Evolutionary conservation across 2,329 filamentous ascomycete genomes (phyloP).

Genomic region (Claviceps fusiformis): DNA sequence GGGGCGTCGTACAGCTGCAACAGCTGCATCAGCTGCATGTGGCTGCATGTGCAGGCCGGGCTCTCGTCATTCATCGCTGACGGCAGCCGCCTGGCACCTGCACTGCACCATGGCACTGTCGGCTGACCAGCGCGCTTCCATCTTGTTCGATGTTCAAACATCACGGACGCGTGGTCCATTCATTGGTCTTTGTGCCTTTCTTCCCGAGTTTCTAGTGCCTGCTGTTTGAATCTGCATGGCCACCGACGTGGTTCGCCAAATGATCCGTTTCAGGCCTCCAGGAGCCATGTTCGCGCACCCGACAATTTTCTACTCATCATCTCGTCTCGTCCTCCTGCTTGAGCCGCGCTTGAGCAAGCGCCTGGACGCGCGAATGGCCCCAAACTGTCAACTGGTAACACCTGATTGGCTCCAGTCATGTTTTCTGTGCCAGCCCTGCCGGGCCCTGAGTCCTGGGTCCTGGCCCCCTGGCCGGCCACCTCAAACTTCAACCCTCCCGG

Average conservation of each 20-base stretch:
- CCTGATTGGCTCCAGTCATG: neutral
- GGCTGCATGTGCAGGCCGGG: neutral
- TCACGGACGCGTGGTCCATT: neutral
- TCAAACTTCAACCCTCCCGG: neutral
- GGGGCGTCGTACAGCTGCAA: no score
- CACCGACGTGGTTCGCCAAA: no score
- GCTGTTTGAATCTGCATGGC: neutral
- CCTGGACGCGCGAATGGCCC: neutral
- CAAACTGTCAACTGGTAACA: neutral
- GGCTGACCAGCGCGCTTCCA: no score
- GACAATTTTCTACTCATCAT: neutral
- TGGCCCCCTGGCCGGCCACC: neutral
- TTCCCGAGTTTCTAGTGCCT: neutral
- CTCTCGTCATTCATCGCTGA: neutral
- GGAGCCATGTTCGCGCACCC: neutral
- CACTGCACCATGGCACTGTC: neutral
- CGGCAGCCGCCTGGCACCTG: neutral
- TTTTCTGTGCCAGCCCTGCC: neutral
- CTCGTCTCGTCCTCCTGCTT: neutral
- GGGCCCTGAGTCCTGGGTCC: no score
- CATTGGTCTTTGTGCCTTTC: neutral
- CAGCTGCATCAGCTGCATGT: no score
- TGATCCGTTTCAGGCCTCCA: neutral
- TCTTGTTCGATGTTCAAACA: neutral
- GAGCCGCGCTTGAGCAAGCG: neutral